Evolutionary conservation across 768 basidiomycete species (phyloP).

Genomic region (Grammothele lineata): DNA sequence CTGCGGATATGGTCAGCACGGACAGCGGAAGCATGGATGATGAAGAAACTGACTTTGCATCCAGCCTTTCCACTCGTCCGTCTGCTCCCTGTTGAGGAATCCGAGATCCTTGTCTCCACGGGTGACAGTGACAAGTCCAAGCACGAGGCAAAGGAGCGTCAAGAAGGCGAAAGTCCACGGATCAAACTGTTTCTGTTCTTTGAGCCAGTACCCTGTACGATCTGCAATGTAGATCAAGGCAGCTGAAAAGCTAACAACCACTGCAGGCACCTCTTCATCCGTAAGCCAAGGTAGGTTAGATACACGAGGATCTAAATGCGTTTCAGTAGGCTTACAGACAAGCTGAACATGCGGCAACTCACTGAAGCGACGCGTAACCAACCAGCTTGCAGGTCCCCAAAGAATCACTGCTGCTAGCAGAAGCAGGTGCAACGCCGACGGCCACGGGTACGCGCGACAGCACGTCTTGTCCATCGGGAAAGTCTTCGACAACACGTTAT

Average conservation of each 20-base stretch:
- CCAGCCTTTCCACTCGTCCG: conserved; percentile 98
- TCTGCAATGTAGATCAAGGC: conserved; percentile 76
- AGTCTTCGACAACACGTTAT: conserved; percentile 80
- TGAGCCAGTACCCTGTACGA: conserved; percentile 82
- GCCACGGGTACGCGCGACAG: conserved; percentile 73
- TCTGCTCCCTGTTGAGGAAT: conserved; percentile 88
- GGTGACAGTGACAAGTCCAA: conserved; percentile 64
- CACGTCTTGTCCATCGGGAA: conserved; percentile 52
- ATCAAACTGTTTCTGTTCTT: conserved; percentile 84
- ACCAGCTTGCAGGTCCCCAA: conserved; percentile 47
- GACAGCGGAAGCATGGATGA: too few species aligned
- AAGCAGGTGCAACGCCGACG: conserved; percentile 51
- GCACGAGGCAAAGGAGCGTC: conserved; percentile 44
- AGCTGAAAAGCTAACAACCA: conserved; percentile 64
- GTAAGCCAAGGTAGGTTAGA: conserved; percentile 25
- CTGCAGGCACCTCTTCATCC: conserved; percentile 40
- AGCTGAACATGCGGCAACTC: conserved; percentile 14
- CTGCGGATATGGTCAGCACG: conserved; percentile 35
- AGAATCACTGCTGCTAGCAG: conserved; percentile 44
- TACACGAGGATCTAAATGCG: conserved; percentile 10
- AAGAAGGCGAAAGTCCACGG: conserved; percentile 63
- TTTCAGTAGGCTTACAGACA: too few species aligned
- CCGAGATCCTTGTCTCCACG: conserved; percentile 79
- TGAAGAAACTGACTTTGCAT: conserved; percentile 73
- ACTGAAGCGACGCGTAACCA: conserved; percentile 29